Base-by-base conservation (phyloP, 176 grass and related monocot species). In the Lolium perenne region DNA sequence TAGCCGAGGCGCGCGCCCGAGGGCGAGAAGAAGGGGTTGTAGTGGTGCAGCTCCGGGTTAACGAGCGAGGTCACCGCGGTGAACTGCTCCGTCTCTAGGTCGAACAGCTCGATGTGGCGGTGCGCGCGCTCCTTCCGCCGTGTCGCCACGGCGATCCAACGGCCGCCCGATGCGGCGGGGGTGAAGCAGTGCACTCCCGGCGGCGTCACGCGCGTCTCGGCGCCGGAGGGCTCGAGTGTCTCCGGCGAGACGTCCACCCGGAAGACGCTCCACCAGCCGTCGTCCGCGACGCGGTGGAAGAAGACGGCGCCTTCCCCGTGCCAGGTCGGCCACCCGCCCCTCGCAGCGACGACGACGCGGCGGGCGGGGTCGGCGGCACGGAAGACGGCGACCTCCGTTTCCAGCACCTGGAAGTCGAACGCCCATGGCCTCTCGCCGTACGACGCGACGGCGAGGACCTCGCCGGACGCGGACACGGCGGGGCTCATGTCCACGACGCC, bases 251-350 rank as follows among this genome's bases (percentile, higher is more conserved):
- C 14, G 76, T 91, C 90, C 16, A 83, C 80, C 3, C 84, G 83
- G 93, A 85, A 98, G 18, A 95, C 76, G 82, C 95, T 98, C 95
- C 95, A 98, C 95, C 95, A 98, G 4, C 95, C 95, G 83, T 98
- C 95, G 0, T 95, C 91, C 0, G 91, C 93, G 68, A 89, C 92
- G 53, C 90, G 81, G 86, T 98, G 95, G 84, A 95, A 98, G 81
- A 95, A 94, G 83, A 94, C 38, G 3, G 88, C 76, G 40, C 49
- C 50, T 5, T 95, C 93, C 20, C 91, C 91, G 40, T 88, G 88
- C 95, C 95, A 98, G 3, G 91, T 12, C 16, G 95, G 95, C 95
- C 95, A 98, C 59, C 95, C 95, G 13, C 91, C 93, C 2, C 54
- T 46, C 29, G 11, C 10, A 0, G 84, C 82, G 10, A 83, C 67